These are phyloP conservation scores for Rhizophora apiculata DNA, from an alignment of 345 rosid genomes.

Conservation along the genomic window DNA sequence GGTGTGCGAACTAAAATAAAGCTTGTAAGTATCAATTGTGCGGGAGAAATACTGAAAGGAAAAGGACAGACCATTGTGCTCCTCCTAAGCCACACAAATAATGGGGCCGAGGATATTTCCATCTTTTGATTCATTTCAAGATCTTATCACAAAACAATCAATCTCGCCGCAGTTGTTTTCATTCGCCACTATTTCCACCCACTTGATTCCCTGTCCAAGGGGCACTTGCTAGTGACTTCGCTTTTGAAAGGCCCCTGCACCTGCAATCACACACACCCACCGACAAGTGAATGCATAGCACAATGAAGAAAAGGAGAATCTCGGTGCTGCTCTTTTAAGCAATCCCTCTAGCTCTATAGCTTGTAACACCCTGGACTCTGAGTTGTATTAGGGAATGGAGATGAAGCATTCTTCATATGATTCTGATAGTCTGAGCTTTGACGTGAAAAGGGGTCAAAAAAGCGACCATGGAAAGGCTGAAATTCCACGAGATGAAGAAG, in stretches of 20 bases:
- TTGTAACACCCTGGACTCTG: background rate
- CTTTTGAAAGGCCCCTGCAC: background rate
- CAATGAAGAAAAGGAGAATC: background rate
- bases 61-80: too few species aligned
- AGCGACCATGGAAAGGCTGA: background rate
- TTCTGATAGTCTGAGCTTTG: background rate
- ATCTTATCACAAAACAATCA: slow-evolving; percentile 18
- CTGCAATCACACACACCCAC: background rate
- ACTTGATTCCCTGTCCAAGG: background rate
- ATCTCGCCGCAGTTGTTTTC: slow-evolving; percentile 8
- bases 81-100: too few species aligned
- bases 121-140: background rate
- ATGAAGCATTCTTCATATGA: slow-evolving; percentile 10
- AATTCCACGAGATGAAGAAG: slow-evolving; percentile 21
- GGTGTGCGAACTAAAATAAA: too few species aligned
- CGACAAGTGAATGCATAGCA: background rate
- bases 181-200: background rate
- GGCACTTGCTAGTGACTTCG: background rate
- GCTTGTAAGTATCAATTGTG: too few species aligned
- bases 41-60: too few species aligned
- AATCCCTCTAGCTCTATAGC: background rate
- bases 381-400: slow-evolving; percentile 5
- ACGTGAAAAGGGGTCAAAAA: slow-evolving; percentile 13
- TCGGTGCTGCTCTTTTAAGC: background rate
- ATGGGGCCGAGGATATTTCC: too few species aligned